These are phyloP conservation scores for Butyriboletus loyo DNA, from an alignment of 768 basidiomycete genomes.

Conservation along the genomic window DNA sequence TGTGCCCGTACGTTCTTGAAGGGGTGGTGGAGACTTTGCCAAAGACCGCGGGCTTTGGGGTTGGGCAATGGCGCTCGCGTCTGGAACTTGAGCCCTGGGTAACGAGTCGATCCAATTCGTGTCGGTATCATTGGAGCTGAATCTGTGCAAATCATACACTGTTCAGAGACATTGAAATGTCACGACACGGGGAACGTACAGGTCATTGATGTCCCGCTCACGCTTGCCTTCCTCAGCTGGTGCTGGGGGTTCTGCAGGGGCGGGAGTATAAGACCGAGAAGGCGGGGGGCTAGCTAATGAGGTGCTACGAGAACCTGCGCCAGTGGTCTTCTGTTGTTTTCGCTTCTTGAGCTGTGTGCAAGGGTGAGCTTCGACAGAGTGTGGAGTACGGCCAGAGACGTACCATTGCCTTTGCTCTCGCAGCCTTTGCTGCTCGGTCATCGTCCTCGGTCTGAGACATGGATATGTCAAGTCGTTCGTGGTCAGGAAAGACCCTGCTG, in stretches of 20 bases:
- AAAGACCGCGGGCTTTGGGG: conserved; percentile 19
- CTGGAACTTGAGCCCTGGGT: conserved; percentile 39
- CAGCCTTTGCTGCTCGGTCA: conserved; percentile 78
- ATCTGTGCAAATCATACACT: conserved; percentile 33
- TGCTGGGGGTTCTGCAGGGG: conserved; percentile 37
- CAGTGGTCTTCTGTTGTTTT: conserved; percentile 61
- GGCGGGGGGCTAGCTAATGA: conserved; percentile 44
- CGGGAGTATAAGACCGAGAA: conserved; percentile 53
- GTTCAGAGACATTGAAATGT: neutral
- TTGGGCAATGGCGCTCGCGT: conserved; percentile 33
- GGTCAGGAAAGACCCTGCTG: conserved; percentile 3
- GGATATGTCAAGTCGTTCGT: conserved; percentile 1
- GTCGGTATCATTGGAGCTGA: conserved; percentile 42
- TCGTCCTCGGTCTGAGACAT: conserved; percentile 56
- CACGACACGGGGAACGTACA: conserved; percentile 46
- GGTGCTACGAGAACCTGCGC: conserved; percentile 34
- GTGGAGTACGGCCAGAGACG: conserved; percentile 16
- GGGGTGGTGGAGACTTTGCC: conserved; percentile 16
- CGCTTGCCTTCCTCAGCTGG: conserved; percentile 40
- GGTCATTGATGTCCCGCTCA: conserved; percentile 51
- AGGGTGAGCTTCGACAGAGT: conserved; percentile 1
- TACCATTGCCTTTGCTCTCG: conserved; percentile 82
- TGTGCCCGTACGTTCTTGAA: conserved; percentile 8
- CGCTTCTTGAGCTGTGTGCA: conserved; percentile 70
- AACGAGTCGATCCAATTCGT: conserved; percentile 62